These are phyloP conservation scores for Mycogone perniciosa DNA, from an alignment of 2,329 filamentous ascomycete genomes.

Conservation along the genomic window DNA sequence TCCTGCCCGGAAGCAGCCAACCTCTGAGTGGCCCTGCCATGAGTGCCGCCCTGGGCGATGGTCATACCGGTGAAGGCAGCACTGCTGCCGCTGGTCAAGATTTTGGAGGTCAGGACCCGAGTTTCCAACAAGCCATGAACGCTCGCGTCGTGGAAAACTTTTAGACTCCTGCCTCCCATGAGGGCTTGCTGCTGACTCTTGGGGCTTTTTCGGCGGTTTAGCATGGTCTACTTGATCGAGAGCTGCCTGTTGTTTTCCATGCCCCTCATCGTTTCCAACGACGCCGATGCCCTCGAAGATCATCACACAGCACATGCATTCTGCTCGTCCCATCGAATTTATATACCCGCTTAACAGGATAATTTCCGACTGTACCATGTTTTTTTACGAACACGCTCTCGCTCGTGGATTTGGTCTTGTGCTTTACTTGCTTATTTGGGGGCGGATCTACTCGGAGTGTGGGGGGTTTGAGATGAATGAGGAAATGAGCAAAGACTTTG, in stretches of 20 bases:
- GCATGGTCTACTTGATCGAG: conserved; percentile 32
- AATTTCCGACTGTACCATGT: no score
- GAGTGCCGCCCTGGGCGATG: conserved; percentile 37
- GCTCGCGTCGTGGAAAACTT: conserved; percentile 81
- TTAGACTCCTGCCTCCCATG: conserved; percentile 36
- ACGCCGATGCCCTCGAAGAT: not conserved
- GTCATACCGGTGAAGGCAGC: conserved; percentile 35
- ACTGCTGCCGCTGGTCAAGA: conserved; percentile 43
- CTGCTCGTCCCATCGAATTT: not conserved
- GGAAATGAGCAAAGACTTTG: not conserved
- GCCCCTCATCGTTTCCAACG: conserved; percentile 17
- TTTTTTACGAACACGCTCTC: not conserved
- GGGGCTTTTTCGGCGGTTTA: conserved; percentile 22
- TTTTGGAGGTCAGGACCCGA: conserved; percentile 47
- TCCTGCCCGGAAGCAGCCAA: conserved; percentile 59
- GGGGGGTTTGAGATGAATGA: not conserved
- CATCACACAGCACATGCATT: no score
- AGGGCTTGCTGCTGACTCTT: conserved; percentile 25
- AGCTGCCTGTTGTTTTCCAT: conserved; percentile 11
- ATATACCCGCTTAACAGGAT: no score
- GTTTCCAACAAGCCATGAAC: conserved; percentile 77
- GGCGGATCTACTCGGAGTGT: not conserved
- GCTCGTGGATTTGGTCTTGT: conserved; percentile 3
- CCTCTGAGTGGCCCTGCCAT: conserved; percentile 42
- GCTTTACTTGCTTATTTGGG: not conserved